Conservation (phyloP, 495 filamentous ascomycete genomes). For the Penicillium salamii region DNA sequence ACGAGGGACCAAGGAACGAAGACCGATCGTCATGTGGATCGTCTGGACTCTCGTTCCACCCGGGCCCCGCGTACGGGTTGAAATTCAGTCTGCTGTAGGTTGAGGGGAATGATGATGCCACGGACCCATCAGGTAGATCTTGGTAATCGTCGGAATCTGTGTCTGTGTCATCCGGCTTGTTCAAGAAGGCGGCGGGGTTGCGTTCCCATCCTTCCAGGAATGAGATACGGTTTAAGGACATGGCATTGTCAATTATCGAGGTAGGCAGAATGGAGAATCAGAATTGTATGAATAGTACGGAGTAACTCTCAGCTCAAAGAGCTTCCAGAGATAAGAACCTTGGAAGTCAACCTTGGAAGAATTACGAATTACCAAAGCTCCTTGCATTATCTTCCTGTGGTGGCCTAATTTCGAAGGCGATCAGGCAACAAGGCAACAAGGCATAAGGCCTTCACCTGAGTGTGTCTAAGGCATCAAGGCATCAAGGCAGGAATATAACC, state of each 20-base stretch:
- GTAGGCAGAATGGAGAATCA: not conserved
- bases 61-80: constrained; percentile 44
- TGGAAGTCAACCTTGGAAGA: too few relatives aligned
- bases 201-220: constrained; percentile 47
- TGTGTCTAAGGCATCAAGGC: not conserved
- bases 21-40: constrained; percentile 30
- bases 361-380: not conserved
- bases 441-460: too few relatives aligned
- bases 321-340: not conserved
- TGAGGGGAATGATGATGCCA: constrained; percentile 44
- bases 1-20: constrained; percentile 21
- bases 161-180: constrained; percentile 17
- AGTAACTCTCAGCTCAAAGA: not conserved
- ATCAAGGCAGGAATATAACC: not conserved
- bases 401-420: not conserved
- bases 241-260: constrained; percentile 4
- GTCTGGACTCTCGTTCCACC: constrained; percentile 34
- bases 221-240: constrained; percentile 35
- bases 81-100: constrained; percentile 42
- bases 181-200: constrained; percentile 32
- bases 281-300: not conserved
- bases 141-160: constrained; percentile 20
- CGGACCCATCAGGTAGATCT: constrained; percentile 33
- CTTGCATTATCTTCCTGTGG: not conserved
- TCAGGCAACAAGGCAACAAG: not conserved